Percentiles rank a stretch among this genome's conserved stretches.
Evolutionary conservation across 2,329 filamentous ascomycete species (phyloP).

Genomic region (Ophiostoma australiae): DNA sequence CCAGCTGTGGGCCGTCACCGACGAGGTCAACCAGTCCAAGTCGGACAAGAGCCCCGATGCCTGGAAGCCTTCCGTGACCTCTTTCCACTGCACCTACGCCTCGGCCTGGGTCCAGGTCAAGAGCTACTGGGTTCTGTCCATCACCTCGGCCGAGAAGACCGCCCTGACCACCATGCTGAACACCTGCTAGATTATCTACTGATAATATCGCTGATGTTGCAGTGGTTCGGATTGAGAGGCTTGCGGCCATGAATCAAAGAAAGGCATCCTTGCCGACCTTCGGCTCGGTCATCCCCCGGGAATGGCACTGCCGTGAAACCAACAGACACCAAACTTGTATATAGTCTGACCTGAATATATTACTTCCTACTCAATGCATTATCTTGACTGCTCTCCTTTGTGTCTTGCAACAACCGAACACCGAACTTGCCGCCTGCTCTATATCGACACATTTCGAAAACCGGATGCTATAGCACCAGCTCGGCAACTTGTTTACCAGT

Average conservation of each 20-base stretch:
- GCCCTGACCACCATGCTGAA: slow-evolving; percentile 61
- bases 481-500: neutral
- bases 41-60: slow-evolving; percentile 66
- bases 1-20: slow-evolving; percentile 74
- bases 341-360: slow-evolving; percentile 10
- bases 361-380: neutral
- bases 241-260: neutral
- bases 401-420: neutral
- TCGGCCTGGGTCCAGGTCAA: slow-evolving; percentile 75
- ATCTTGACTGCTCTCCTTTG: neutral
- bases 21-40: slow-evolving; percentile 69
- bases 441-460: neutral
- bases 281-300: neutral
- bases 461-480: neutral
- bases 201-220: neutral
- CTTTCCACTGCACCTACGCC: slow-evolving; percentile 74
- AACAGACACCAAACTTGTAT: slow-evolving; percentile 9
- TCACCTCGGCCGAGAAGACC: slow-evolving; percentile 67
- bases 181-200: slow-evolving; percentile 43
- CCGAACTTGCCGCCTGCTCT: neutral
- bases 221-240: neutral
- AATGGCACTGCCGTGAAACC: neutral
- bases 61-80: slow-evolving; percentile 67
- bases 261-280: neutral
- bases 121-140: slow-evolving; percentile 61